Base-by-base conservation (phyloP, 805 yeast genomes). In the Wickerhamomyces ciferrii region DNA sequence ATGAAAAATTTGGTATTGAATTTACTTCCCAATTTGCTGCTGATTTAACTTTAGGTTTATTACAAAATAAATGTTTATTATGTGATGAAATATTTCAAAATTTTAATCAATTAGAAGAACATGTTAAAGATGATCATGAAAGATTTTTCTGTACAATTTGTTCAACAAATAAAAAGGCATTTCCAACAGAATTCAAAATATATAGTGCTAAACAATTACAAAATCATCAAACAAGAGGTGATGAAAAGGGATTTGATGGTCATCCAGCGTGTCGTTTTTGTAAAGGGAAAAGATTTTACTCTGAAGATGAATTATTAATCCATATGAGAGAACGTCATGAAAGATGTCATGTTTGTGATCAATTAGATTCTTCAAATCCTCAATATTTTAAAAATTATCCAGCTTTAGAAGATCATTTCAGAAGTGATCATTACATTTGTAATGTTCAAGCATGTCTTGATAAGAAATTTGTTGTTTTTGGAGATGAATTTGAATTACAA, bases 241-340 rank as follows among this genome's bases (percentile, higher is more conserved):
- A 91, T 56, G 74, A 71, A 37, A 69, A 69, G 8, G 96, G 96
- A 0, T 91, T 91, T 63, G 71, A 65, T 11, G 98, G 98, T 0
- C 98, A 91, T 62, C 97, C 98, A 0, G 69, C 73, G 51, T 94
- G 99, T 71, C 78, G 78, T 52, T 86, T 87, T 62, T 94, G 99
- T 64, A 66, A 74, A 4, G 80, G 81, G 2, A 75, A 71, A 53
- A 67, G 95, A 47, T 91, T 87, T 62, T 94, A 94, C 61, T 87
- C 96, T 0, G 87, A 81, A 36, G 97, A 92, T 61, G 98, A 91
- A 61, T 71, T 90, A 55, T 81, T 79, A 52, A 65, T 81, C 29
- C 99, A 94, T 65, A 76, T 91, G 68, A 73, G 96, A 53, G 85
- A 87, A 49, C 69, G 69, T 42, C 99, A 94, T 64, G 97, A 91